Percentiles rank a stretch among this genome's conserved stretches.
Conservation (phyloP, 768 basidiomycete species). For the Steccherinum ochraceum region DNA sequence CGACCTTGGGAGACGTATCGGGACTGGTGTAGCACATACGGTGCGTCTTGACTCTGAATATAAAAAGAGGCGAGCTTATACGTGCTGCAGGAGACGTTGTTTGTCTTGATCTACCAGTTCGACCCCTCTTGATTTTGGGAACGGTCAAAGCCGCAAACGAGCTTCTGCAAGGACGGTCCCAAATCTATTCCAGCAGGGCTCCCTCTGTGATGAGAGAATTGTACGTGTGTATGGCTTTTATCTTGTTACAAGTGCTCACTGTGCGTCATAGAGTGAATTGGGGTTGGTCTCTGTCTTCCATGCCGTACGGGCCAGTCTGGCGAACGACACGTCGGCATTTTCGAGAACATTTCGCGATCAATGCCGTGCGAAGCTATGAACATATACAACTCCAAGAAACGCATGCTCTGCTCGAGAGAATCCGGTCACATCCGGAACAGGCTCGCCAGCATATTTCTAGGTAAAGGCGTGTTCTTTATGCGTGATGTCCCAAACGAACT, state of each 20-base stretch:
- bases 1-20: conserved; percentile 12
- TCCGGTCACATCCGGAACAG: neutral
- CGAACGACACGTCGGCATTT: neutral
- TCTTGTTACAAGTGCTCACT: neutral
- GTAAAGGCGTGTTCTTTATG: neutral
- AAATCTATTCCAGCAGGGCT: neutral
- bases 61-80: neutral
- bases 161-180: neutral
- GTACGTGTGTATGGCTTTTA: neutral
- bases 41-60: conserved; percentile 1
- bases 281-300: neutral
- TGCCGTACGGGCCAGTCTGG: neutral
- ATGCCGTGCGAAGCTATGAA: neutral
- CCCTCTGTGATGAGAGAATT: neutral
- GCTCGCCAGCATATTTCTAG: neutral
- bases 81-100: neutral
- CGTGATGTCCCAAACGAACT: neutral
- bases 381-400: conserved; percentile 2
- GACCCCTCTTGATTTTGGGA: neutral
- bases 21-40: conserved; percentile 10
- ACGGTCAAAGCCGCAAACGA: neutral
- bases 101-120: neutral
- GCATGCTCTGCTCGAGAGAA: neutral
- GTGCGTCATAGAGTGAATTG: neutral
- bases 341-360: conserved; percentile 4